These are phyloP conservation scores for Chenopodium berlandieri DNA, from an alignment of 148 eudicot species.

Conservation along the genomic window DNA sequence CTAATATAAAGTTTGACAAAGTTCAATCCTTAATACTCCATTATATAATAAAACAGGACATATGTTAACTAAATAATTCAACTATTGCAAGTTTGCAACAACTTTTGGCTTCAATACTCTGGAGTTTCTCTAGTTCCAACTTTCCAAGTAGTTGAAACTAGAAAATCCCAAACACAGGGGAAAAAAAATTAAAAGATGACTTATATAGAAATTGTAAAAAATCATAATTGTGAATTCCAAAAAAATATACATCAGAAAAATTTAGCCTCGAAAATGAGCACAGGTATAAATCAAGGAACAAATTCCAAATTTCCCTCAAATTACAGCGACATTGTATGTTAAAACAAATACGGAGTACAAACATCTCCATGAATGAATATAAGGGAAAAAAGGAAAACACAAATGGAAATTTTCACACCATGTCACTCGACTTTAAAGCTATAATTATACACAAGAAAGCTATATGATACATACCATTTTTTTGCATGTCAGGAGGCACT, in stretches of 20 bases:
- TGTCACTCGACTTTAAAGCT: conserved; percentile 19
- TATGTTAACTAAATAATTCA: background rate
- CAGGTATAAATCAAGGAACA: conserved; percentile 9
- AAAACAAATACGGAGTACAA: background rate
- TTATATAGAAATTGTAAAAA: too few relatives aligned
- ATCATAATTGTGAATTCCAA: background rate
- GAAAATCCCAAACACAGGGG: background rate
- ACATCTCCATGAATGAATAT: conserved; percentile 17
- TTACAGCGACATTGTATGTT: conserved; percentile 2
- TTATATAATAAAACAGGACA: too few relatives aligned
- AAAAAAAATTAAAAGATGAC: too few relatives aligned
- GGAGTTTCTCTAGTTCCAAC: background rate
- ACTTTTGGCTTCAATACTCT: background rate
- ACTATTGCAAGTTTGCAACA: background rate
- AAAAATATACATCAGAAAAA: background rate
- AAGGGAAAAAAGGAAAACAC: conserved; percentile 2
- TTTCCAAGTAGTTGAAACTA: background rate
- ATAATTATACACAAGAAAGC: conserved; percentile 24
- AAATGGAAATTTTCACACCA: conserved; percentile 20
- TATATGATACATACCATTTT: conserved; percentile 18
- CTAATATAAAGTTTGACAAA: too few relatives aligned
- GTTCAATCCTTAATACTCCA: too few relatives aligned
- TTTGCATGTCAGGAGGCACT: conserved; percentile 30
- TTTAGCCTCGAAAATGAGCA: background rate
- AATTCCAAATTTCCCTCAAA: conserved; percentile 7